Evolutionary conservation across 495 filamentous ascomycete species (phyloP).

Genomic region (Annulohypoxylon moriforme): DNA sequence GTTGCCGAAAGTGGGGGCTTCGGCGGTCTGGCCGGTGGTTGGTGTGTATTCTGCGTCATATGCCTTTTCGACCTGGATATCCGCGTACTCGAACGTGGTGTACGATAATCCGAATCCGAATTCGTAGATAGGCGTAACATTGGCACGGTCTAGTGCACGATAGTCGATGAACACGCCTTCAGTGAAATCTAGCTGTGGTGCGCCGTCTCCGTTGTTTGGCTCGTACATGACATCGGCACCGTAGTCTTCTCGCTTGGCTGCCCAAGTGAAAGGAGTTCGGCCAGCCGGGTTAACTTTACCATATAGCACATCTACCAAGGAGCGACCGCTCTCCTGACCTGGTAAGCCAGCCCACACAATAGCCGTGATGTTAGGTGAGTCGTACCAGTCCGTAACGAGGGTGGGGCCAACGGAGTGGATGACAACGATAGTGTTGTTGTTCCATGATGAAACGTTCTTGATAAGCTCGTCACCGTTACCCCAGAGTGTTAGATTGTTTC

Average conservation of each 20-base stretch:
- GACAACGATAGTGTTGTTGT: slow-evolving; percentile 92
- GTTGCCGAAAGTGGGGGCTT: slow-evolving; percentile 78
- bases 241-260: slow-evolving; percentile 75
- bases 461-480: slow-evolving; percentile 81
- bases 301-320: slow-evolving; percentile 92
- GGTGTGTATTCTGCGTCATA: slow-evolving; percentile 67
- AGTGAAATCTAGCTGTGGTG: slow-evolving; percentile 83
- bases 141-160: slow-evolving; percentile 82
- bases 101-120: slow-evolving; percentile 94
- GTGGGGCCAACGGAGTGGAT: slow-evolving; percentile 89
- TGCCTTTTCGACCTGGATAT: slow-evolving; percentile 71
- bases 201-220: slow-evolving; percentile 74
- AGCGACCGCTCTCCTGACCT: slow-evolving; percentile 90
- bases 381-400: slow-evolving; percentile 77
- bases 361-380: slow-evolving; percentile 91
- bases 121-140: slow-evolving; percentile 83
- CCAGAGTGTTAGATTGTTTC: slow-evolving; percentile 95
- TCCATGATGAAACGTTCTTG: slow-evolving; percentile 76
- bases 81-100: slow-evolving; percentile 84
- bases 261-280: slow-evolving; percentile 91
- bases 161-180: slow-evolving; percentile 97
- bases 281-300: slow-evolving; percentile 86
- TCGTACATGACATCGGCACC: slow-evolving; percentile 79
- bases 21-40: slow-evolving; percentile 71
- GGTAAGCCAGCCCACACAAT: slow-evolving; percentile 95